Evolutionary conservation across 306 rosid genomes (phyloP).

Genomic region (Vachellia collinsii): DNA sequence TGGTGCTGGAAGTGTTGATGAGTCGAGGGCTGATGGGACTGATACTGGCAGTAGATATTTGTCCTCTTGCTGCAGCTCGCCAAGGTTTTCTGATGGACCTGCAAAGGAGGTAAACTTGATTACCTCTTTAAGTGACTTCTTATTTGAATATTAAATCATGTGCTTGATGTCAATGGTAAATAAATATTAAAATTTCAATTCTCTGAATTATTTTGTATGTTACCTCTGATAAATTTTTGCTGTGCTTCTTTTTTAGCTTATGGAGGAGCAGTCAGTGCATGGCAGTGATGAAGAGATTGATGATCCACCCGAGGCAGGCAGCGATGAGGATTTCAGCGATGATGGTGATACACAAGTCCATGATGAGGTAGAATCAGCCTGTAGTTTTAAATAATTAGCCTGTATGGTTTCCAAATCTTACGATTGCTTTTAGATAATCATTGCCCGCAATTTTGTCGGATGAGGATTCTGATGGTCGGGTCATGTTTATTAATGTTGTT

Average conservation of each 20-base stretch:
- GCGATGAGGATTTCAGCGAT: conserved; percentile 89
- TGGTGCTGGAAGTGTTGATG: conserved; percentile 87
- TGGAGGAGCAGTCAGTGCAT: conserved; percentile 80
- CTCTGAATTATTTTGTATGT: background rate
- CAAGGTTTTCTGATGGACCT: conserved; percentile 74
- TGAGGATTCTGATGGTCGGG: background rate
- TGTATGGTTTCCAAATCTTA: background rate
- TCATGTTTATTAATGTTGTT: background rate
- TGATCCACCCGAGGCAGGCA: conserved; percentile 71
- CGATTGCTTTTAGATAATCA: background rate
- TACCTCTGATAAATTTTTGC: background rate
- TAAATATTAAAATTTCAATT: background rate
- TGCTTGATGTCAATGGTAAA: conserved; percentile 19
- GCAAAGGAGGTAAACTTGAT: conserved; percentile 73
- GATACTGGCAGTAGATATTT: conserved; percentile 80
- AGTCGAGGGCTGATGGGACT: conserved; percentile 77
- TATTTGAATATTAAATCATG: conserved; percentile 14
- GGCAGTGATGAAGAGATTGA: conserved; percentile 97
- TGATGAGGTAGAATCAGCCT: conserved; percentile 69
- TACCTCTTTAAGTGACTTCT: background rate
- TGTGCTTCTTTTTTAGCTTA: conserved; percentile 50
- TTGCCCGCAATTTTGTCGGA: background rate
- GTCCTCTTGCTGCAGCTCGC: conserved; percentile 94
- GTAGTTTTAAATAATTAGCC: background rate
- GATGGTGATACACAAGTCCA: conserved; percentile 50